phyloP scores from a whole-genome alignment of 1,139 yeast genomes.

The Lipomyces yarrowii region DNA sequence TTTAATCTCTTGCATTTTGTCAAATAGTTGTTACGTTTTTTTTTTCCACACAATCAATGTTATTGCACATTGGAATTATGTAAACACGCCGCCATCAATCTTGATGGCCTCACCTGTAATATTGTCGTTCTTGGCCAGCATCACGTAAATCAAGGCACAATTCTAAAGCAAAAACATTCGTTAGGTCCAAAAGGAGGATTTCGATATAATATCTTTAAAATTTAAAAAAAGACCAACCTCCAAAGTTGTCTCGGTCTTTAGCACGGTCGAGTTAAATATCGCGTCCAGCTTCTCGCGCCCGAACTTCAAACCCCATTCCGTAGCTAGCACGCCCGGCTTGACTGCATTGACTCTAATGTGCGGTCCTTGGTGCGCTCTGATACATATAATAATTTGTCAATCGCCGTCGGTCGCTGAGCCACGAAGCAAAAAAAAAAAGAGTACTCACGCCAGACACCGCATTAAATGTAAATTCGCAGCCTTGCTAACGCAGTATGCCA shows the following conservation, averaged over 20 bases:
- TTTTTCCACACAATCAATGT: not conserved
- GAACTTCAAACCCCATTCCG: slow-evolving; percentile 48
- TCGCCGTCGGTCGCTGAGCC: not conserved
- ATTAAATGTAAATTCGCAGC: slow-evolving; percentile 47
- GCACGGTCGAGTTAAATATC: slow-evolving; percentile 39
- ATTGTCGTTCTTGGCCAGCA: slow-evolving; percentile 42
- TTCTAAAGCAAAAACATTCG: slow-evolving; percentile 36
- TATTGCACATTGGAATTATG: slow-evolving; percentile 4
- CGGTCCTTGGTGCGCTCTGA: slow-evolving; percentile 46
- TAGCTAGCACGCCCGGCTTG: slow-evolving; percentile 48
- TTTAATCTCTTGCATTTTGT: not conserved
- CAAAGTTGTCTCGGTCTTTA: slow-evolving; percentile 41
- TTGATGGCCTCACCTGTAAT: slow-evolving; percentile 45
- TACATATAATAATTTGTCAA: not conserved
- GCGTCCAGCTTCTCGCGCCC: slow-evolving; percentile 40
- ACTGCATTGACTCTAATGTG: slow-evolving; percentile 46
- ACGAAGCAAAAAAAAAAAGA: not conserved
- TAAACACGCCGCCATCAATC: slow-evolving; percentile 38
- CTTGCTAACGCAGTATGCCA: slow-evolving; percentile 48
- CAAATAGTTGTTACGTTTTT: not conserved
- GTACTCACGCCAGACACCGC: slow-evolving; percentile 38
- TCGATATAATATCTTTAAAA: not conserved
- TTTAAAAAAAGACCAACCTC: slow-evolving; percentile 13
- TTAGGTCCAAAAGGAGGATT: not conserved
- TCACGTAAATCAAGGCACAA: slow-evolving; percentile 43